Base-by-base conservation (phyloP, 371 early-diverging fungal genomes). In the Chytridium lagenaria region DNA sequence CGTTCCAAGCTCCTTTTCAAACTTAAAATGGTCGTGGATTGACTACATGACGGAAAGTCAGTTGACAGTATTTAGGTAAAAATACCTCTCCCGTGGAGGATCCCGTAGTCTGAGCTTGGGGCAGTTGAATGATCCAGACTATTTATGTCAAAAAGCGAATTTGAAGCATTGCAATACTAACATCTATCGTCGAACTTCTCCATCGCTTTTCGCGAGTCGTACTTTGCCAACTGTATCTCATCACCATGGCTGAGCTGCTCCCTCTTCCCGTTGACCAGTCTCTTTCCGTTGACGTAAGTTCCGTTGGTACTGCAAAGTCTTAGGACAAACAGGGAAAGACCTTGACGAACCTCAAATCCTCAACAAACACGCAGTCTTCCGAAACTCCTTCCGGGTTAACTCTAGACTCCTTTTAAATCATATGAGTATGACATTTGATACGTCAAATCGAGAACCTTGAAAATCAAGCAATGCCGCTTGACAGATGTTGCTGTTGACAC, bases 391-490 rank as follows among this genome's bases (percentile, higher is more conserved):
- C 76, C 77, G 77, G 85, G 84, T 84, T 87, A 49, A 72, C 66
- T 34, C 30, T 31, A 63, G 70, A 73, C 63, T 77, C 81, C 67
- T 81, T 57, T 68, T 65, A 10, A 67, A 5, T 16, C 34, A 31
- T 33, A 68, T 75, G 59, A 76, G 74, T 31, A 68, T 22, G 12
- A 50, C 26, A 30, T 1, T 28, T 36, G 28, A 23, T 75, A 71
- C 31, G 63, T 70, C 44, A 70, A 64, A 7, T 72, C 12, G 31
- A 33, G 64, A 70, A 85, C 85, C 83, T 84, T 85, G 80, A 89
- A 92, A 26, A 93, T 89, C 7, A 90, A 78, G 76, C 92, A 92
- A 77, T 93, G 94, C 1, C 86, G 83, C 72, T 91, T 90, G 71
- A 91, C 50, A 92, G 86, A 30, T 85, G 84, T 12, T 73, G 72